Percentiles rank a stretch among this genome's conserved stretches.
Conservation (phyloP, 805 yeast genomes). For the Starmerella bacillaris region DNA sequence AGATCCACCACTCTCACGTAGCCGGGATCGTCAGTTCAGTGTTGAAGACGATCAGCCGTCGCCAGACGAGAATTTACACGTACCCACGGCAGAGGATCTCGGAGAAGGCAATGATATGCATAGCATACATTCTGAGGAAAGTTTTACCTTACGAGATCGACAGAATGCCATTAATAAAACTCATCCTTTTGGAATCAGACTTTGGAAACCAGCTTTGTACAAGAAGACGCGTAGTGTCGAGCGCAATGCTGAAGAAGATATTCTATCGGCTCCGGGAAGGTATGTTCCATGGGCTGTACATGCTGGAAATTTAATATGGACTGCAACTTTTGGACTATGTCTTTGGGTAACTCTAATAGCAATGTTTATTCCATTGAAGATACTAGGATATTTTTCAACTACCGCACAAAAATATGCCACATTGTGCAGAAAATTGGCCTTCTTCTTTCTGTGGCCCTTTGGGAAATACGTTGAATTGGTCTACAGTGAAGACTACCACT, state of each 20-base stretch:
- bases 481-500: conserved; percentile 60
- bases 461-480: conserved; percentile 70
- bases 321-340: conserved; percentile 49
- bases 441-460: conserved; percentile 51
- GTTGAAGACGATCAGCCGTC: conserved; percentile 10
- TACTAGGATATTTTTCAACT: conserved; percentile 22
- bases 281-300: conserved; percentile 43
- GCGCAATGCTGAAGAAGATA: conserved; percentile 77
- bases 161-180: conserved; percentile 93
- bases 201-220: conserved; percentile 96
- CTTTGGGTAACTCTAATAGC: conserved; percentile 25
- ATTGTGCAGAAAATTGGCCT: conserved; percentile 13
- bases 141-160: conserved; percentile 74
- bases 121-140: conserved; percentile 41
- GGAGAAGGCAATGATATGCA: conserved; percentile 9
- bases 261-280: conserved; percentile 51
- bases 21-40: conserved; percentile 7
- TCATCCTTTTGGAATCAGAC: conserved; percentile 95
- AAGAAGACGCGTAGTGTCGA: conserved; percentile 86
- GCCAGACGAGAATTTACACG: not conserved
- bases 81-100: not conserved
- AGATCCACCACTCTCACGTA: not conserved
- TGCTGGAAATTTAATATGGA: conserved; percentile 58
- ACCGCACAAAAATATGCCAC: conserved; percentile 43
- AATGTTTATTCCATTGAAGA: conserved; percentile 31